Evolutionary conservation across 129 eudicot species (phyloP), one percentile per base, ranked within the genome.

Genomic region (Erigeron canadensis): DNA sequence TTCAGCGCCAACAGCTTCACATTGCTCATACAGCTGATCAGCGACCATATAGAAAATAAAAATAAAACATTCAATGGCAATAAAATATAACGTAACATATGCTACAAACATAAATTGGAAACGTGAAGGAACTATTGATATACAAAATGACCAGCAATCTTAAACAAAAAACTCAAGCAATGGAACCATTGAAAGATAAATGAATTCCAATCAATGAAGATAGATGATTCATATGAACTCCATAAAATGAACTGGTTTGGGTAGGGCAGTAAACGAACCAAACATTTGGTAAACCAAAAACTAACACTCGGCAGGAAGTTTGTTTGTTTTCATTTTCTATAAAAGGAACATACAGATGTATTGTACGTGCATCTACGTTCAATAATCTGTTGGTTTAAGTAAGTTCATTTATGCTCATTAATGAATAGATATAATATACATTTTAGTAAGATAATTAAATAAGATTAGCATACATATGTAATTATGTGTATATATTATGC

Each of bases 1-100:
- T 55, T 89, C 96, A 61, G 90, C 88, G 39, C 93, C 93, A 48
- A 87, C 96, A 47, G 90, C 96, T 72, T 89, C 94, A 76, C 96
- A 89, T 18, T 86, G 88, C 79, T 86, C 96, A 59, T 89, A 84
- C 66, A 89, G 79, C 74, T 89, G 93, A 69, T 89, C n/a, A n/a
- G n/a, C n/a, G n/a, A n/a, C n/a, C n/a, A n/a, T n/a, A n/a, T n/a
- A n/a, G n/a, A n/a, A 28, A n/a, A 82, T 12, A 55, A 44, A 60
- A 47, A 10, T n/a, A 47, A 71, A 55, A 13, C 18, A 9, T 28
- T 22, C n/a, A 51, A 56, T 56, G 37, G 64, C 41, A 75, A 75
- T 57, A 64, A 23, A 51, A 55, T 5, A 12, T 21, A 63, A 47
- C 1, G 34, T 48, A 72, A 8, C 28, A 18, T 4, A 53, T 53